phyloP scores from a whole-genome alignment of 2,329 filamentous ascomycete species.

The Chaetomiaceae sp. region DNA sequence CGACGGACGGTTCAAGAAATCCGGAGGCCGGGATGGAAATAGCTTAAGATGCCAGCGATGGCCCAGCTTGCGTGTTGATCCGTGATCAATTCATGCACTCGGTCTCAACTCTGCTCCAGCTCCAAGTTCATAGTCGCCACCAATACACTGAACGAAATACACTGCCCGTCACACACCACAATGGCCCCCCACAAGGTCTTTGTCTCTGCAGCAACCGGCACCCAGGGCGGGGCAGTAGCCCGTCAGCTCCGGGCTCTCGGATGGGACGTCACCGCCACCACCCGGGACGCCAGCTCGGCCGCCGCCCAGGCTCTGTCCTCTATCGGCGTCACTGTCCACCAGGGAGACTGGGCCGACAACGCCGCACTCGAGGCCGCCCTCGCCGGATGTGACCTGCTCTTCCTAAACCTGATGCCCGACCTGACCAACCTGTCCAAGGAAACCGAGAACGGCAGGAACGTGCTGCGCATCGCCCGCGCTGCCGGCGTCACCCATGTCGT shows the following conservation, averaged over 20 bases:
- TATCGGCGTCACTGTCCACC: slow-evolving; percentile 32
- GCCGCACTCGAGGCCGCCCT: slow-evolving; percentile 30
- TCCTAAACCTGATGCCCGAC: slow-evolving; percentile 33
- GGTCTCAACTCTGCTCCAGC: too few relatives aligned
- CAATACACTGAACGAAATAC: too few relatives aligned
- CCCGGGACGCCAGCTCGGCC: slow-evolving; percentile 30
- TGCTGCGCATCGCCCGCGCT: slow-evolving; percentile 35
- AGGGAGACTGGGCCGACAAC: slow-evolving; percentile 33
- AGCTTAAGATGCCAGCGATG: too few relatives aligned
- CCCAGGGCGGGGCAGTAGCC: slow-evolving; percentile 35
- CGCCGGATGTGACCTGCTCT: slow-evolving; percentile 30
- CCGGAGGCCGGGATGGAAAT: too few relatives aligned
- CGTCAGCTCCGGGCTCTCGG: slow-evolving; percentile 31
- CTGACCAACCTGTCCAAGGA: slow-evolving; percentile 31
- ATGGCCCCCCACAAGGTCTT: slow-evolving; percentile 32
- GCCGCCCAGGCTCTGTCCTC: slow-evolving; percentile 28
- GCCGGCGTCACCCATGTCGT: slow-evolving; percentile 36
- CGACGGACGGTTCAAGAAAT: too few relatives aligned
- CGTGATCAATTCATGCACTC: too few relatives aligned
- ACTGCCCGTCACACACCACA: too few relatives aligned
- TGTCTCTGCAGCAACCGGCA: slow-evolving; percentile 38
- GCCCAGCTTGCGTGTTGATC: too few relatives aligned
- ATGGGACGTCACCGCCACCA: slow-evolving; percentile 30
- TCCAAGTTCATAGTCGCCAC: too few relatives aligned
- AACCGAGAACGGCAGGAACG: slow-evolving; percentile 27